Base-by-base conservation (phyloP, 768 basidiomycete species). In the Tricholoma sp. region DNA sequence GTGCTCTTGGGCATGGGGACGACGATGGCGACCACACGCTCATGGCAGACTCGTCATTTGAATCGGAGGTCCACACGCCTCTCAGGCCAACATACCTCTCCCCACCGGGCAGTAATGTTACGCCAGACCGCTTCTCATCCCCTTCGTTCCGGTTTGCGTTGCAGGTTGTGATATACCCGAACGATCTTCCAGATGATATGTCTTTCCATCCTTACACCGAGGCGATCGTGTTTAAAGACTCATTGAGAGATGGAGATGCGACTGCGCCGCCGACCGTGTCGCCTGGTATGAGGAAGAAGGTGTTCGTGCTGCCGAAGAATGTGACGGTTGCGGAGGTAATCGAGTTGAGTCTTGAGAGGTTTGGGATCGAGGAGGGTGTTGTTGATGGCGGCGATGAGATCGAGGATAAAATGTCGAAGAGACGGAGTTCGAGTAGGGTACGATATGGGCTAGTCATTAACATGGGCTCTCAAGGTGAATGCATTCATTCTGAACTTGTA, bases 331-430 rank as follows among this genome's bases (percentile, higher is more conserved):
- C 94, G 0, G 97, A 99, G 71, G 94, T 95, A 12, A 93, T 97
- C 37, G 97, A 99, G 70, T 77, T 91, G 35, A 90, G 88, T 5
- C 68, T 99, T 60, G 97, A 98, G 66, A 75, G 94, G 57, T 98
- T 98, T 66, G 97, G 97, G 2, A 97, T 99, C 56, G 76, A 83
- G 34, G 96, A 97, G 37, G 97, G 95, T n/a, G 94, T 99, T 1
- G 96, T 98, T 2, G 95, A 98, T 69, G 97, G 97, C 2, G 97
- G 97, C 1, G 97, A 99, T 69, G 96, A 98, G 66, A 83, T 99
- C 1, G 97, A 99, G 71, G 96, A 98, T 68, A 94, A 96, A 68
- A 76, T 86, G 32, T 78, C 82, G 6, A 93, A 94, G 73, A 77
- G 94, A 57, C 79, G 87, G 61, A 96, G 92, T 67, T 77, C 82